These are phyloP conservation scores for Cladosporium velox DNA, from an alignment of 2,329 filamentous ascomycete species.

Conservation along the genomic window DNA sequence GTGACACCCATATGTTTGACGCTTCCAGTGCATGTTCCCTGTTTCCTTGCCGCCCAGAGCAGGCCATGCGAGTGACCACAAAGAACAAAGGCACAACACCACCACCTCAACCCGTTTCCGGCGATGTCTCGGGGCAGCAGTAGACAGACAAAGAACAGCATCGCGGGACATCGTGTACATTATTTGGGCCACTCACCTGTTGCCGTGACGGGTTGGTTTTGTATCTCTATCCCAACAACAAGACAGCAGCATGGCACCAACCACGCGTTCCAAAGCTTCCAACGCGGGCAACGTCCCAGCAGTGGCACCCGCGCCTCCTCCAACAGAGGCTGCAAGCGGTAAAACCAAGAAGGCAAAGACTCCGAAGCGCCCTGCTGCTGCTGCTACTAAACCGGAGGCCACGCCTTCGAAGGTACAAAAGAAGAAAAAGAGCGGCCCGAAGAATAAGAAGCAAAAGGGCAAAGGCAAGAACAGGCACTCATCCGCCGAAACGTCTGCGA, in stretches of 20 bases:
- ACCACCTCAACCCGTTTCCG: not conserved
- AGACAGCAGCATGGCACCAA: not conserved
- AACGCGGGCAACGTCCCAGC: not conserved
- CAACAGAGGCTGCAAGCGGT: not conserved
- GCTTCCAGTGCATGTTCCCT: not conserved
- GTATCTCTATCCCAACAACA: not conserved
- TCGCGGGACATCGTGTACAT: not conserved
- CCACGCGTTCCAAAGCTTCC: not conserved
- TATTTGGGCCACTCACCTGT: not conserved
- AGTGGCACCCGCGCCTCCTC: not conserved
- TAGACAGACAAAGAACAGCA: not conserved
- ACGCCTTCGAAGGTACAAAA: not conserved
- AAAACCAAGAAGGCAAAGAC: not conserved
- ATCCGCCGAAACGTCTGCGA: not conserved
- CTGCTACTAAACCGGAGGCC: not conserved
- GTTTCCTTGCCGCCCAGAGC: not conserved
- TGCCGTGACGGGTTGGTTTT: not conserved
- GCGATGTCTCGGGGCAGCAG: not conserved
- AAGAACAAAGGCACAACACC: not conserved
- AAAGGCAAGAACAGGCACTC: not conserved
- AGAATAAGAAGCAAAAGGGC: not conserved
- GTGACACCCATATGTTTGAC: not conserved
- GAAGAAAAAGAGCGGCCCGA: not conserved
- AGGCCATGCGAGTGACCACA: not conserved
- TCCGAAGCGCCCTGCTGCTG: not conserved